These are phyloP conservation scores for Termitomyces titanicus DNA, from an alignment of 768 basidiomycete genomes.

Conservation along the genomic window DNA sequence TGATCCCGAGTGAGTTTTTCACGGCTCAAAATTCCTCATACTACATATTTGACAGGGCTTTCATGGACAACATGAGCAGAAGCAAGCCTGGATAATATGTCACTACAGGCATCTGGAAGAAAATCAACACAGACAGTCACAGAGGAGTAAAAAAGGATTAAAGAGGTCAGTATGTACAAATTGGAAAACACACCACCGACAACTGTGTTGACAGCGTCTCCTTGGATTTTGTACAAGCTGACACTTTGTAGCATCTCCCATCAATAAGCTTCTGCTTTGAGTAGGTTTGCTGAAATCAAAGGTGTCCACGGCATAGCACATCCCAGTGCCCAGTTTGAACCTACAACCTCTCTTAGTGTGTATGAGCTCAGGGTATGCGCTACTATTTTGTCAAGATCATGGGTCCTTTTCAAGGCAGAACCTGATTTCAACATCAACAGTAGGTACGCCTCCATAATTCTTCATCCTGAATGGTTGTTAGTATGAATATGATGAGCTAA, in stretches of 20 bases:
- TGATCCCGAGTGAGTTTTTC: too few relatives aligned
- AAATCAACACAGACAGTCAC: neutral
- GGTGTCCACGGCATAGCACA: conserved; percentile 75
- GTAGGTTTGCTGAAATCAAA: conserved; percentile 36
- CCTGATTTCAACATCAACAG: conserved; percentile 65
- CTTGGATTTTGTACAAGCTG: conserved; percentile 22
- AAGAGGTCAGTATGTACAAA: conserved; percentile 53
- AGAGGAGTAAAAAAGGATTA: too few relatives aligned
- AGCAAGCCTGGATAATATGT: too few relatives aligned
- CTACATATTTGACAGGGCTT: too few relatives aligned
- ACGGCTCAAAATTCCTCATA: too few relatives aligned
- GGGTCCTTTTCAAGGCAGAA: conserved; percentile 38
- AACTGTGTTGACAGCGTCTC: conserved; percentile 5
- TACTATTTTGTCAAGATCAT: conserved; percentile 57
- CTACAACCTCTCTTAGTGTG: conserved; percentile 70
- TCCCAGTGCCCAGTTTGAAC: conserved; percentile 63
- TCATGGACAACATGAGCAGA: too few relatives aligned
- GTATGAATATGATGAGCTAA: conserved; percentile 49
- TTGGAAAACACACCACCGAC: conserved; percentile 50
- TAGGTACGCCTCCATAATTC: conserved; percentile 74
- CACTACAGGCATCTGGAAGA: too few relatives aligned
- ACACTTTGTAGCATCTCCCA: conserved; percentile 56
- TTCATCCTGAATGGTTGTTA: conserved; percentile 57
- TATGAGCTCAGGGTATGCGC: conserved; percentile 64
- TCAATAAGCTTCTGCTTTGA: conserved; percentile 24